These are phyloP conservation scores for Setaria viridis DNA, from an alignment of 202 grass and related monocot species.

Conservation along the genomic window DNA sequence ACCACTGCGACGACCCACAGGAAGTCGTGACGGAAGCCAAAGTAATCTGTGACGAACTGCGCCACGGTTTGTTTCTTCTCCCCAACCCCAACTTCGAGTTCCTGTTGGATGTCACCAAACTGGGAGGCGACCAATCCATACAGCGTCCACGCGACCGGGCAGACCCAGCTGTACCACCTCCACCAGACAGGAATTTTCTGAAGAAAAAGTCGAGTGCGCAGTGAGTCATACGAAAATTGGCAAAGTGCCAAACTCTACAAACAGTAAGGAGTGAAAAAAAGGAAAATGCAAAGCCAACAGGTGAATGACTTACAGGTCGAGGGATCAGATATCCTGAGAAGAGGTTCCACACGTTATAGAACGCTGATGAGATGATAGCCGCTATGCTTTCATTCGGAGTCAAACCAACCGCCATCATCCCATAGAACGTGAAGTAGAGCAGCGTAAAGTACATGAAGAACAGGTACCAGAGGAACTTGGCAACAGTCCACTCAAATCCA, in stretches of 20 bases:
- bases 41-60: constrained; percentile 53
- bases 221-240: constrained; percentile 18
- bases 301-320: constrained; percentile 65
- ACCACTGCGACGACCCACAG: constrained; percentile 60
- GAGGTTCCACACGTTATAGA: constrained; percentile 84
- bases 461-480: constrained; percentile 88
- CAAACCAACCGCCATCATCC: constrained; percentile 87
- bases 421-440: constrained; percentile 86
- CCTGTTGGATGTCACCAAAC: constrained; percentile 52
- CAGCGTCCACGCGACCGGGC: constrained; percentile 78
- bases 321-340: constrained; percentile 90
- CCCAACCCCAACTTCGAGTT: not conserved
- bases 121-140: constrained; percentile 76
- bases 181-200: constrained; percentile 85
- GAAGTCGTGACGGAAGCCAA: constrained; percentile 62
- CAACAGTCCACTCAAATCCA: constrained; percentile 79
- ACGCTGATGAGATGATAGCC: constrained; percentile 69
- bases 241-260: not conserved
- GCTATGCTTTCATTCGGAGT: constrained; percentile 83
- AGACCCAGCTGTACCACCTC: constrained; percentile 83
- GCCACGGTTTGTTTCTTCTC: not conserved
- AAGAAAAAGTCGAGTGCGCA: not conserved
- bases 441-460: constrained; percentile 97
- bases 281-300: constrained; percentile 5
- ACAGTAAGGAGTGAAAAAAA: not conserved